Conservation (phyloP, 495 filamentous ascomycete species). For the Cetradonia linearis region DNA sequence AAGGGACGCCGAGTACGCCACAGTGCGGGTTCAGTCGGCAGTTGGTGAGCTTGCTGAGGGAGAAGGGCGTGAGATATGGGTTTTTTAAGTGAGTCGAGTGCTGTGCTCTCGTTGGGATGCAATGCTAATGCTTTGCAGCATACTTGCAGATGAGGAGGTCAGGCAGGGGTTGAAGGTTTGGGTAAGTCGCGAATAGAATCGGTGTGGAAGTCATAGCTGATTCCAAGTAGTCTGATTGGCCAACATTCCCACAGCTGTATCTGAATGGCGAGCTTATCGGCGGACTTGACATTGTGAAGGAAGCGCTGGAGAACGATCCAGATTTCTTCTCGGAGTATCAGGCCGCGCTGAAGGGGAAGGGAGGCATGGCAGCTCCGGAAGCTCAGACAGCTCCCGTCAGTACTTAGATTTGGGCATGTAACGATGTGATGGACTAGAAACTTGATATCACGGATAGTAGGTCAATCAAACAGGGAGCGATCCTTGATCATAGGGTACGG, state of each 20-base stretch:
- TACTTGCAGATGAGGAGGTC: constrained; percentile 88
- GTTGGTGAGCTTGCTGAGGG: constrained; percentile 72
- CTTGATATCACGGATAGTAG: too few relatives aligned
- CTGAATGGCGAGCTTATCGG: constrained; percentile 75
- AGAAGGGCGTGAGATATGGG: constrained; percentile 85
- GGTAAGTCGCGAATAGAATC: constrained; percentile 32
- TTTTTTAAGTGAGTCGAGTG: constrained; percentile 77
- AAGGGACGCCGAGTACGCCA: constrained; percentile 76
- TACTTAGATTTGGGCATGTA: constrained; percentile 4
- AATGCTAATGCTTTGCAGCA: constrained; percentile 11
- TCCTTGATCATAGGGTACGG: too few relatives aligned
- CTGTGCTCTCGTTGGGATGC: background rate
- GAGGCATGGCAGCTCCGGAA: constrained; percentile 26
- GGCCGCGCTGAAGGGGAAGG: constrained; percentile 35
- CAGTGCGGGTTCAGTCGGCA: constrained; percentile 94
- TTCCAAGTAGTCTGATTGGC: constrained; percentile 55
- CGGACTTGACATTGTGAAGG: constrained; percentile 92
- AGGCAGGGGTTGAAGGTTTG: constrained; percentile 90
- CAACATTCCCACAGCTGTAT: constrained; percentile 90
- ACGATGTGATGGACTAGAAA: too few relatives aligned
- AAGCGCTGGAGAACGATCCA: constrained; percentile 58
- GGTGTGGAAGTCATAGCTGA: background rate
- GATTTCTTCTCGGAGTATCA: constrained; percentile 64
- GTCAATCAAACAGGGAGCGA: too few relatives aligned
- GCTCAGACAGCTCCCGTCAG: constrained; percentile 21